Base-by-base conservation (phyloP, 163 green algal species). In the Chloromonas sp. region DNA sequence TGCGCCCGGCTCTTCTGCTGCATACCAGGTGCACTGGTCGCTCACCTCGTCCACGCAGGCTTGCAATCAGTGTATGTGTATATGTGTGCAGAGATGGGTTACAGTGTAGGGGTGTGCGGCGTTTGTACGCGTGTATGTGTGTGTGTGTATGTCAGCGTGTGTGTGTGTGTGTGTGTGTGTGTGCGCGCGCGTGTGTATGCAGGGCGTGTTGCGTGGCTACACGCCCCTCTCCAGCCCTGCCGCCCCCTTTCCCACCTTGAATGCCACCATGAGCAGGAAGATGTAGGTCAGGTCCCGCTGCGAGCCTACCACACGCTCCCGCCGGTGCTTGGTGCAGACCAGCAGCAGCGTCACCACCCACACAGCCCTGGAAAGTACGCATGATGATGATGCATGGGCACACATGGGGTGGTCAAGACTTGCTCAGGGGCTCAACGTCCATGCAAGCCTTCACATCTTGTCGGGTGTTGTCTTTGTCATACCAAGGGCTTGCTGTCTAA, bases 301-400 rank as follows among this genome's bases (percentile, higher is more conserved):
- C 61, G 58, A 83, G 3, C 85, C 86, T 57, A 89, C 76, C 70
- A 91, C 83, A 8, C 86, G 81, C 81, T 90, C 86, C 0, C 77
- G 71, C 14, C 87, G 87, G 76, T 89, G 85, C 85, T 93, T 92
- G 70, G 86, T 5, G 84, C 85, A 89, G 60, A 79, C 61, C 83
- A 90, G 80, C 70, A 85, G n/a, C 15, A 84, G 80, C 0, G 81
- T 88, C 15, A 86, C 3, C 1, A 83, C 82, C 89, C 89, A 92
- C 61, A 70, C 85, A 0, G 82, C 80, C 84, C 84, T 87, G 78
- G 36, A 36, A 36, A 36, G 36, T 36, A 36, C 36, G 36, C 36
- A 36, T 36, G 36, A 36, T 36, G 36, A 36, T 36, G 36, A 36
- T 36, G 36, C 36, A 36, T 36, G 36, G 36, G 36, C 36, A 36